These are phyloP conservation scores for Xylaria sp. DNA, from an alignment of 2,329 filamentous ascomycete genomes.

Conservation along the genomic window DNA sequence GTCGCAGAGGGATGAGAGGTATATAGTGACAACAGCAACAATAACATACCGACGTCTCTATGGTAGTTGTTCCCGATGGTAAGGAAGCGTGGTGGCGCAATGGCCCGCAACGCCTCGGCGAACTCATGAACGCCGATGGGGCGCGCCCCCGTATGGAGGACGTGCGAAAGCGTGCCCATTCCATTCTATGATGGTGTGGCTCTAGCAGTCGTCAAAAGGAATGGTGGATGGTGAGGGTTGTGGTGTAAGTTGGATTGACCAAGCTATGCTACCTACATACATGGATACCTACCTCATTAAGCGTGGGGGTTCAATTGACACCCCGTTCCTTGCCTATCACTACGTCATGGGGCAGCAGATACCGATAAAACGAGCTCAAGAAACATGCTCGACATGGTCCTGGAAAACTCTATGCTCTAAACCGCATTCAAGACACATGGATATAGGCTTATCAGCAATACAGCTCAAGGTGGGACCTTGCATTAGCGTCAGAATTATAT, in stretches of 20 bases:
- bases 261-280: background rate
- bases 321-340: conserved; percentile 31
- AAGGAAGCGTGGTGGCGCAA: conserved; percentile 63
- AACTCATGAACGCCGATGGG: conserved; percentile 57
- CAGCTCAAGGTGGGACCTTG: conserved; percentile 9
- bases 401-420: background rate
- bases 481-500: conserved; percentile 19
- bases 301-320: background rate
- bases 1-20: background rate
- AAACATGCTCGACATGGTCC: background rate
- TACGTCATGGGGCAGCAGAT: conserved; percentile 30
- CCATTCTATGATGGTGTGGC: conserved; percentile 48
- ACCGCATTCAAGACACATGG: no score
- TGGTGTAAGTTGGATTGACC: background rate
- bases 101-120: conserved; percentile 61
- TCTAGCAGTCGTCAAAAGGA: background rate
- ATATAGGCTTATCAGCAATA: conserved; percentile 16
- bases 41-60: conserved; percentile 58
- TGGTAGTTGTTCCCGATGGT: conserved; percentile 50
- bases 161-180: conserved; percentile 55
- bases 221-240: background rate
- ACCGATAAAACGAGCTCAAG: background rate
- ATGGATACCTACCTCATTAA: background rate
- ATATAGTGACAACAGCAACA: conserved; percentile 36
- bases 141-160: conserved; percentile 55